These are phyloP conservation scores for Kwoniella dejecticola DNA, from an alignment of 768 basidiomycete species.

Conservation along the genomic window DNA sequence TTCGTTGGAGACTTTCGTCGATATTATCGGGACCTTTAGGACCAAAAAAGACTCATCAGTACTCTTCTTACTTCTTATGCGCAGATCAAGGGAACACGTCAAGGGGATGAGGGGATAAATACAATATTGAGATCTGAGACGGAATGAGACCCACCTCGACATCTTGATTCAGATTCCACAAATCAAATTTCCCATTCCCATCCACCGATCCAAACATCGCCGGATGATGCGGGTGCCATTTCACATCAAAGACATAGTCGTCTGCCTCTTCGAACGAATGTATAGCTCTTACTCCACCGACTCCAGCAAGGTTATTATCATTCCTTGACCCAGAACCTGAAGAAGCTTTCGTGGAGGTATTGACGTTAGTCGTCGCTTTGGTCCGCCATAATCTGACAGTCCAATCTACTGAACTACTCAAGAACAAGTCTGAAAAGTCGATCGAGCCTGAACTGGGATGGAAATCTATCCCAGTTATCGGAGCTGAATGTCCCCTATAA, in stretches of 20 bases:
- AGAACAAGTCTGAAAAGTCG: constrained; percentile 92
- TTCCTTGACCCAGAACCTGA: background rate
- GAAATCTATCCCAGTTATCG: constrained; percentile 91
- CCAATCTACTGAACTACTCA: constrained; percentile 94
- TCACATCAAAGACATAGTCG: constrained; percentile 98
- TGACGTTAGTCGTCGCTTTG: constrained; percentile 56
- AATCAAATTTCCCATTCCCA: constrained; percentile 90
- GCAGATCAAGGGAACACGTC: too few relatives aligned
- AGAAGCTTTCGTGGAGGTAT: constrained; percentile 3
- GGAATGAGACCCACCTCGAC: constrained; percentile 72
- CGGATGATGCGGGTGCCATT: constrained; percentile 96
- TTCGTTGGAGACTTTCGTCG: constrained; percentile 71
- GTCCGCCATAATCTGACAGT: constrained; percentile 96
- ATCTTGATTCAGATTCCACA: constrained; percentile 97
- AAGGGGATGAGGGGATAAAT: background rate
- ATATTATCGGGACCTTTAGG: constrained; percentile 84
- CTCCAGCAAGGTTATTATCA: background rate
- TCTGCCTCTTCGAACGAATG: constrained; percentile 97
- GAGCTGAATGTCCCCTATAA: constrained; percentile 89
- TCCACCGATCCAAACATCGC: constrained; percentile 91
- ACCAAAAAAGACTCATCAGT: background rate
- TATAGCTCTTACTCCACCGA: constrained; percentile 64
- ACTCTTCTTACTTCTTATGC: too few relatives aligned
- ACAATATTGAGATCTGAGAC: background rate
- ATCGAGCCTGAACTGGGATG: constrained; percentile 88